Evolutionary conservation across 306 rosid species (phyloP), one percentile per base, ranked within the genome.

Genomic region (Citrullus colocynthis): DNA sequence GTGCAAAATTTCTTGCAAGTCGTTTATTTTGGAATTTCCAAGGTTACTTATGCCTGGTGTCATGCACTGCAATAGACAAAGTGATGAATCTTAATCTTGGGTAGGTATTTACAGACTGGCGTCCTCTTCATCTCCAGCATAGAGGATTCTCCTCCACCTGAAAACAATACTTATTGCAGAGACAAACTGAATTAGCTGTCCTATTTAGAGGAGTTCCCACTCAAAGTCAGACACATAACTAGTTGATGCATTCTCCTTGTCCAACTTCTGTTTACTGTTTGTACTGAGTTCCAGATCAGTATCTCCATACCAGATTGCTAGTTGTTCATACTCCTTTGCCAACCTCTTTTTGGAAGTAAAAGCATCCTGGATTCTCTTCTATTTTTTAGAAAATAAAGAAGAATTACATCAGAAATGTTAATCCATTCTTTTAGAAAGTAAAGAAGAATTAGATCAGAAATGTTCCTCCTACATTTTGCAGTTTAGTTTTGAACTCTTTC

Each of bases 301-400:
- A 52, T 91, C 97, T 69, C 97, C 99, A 57, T 83, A 89, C 97
- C 97, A 95, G 82, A 92, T 86, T 37, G 93, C 95, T 28, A 95
- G 90, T 82, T 85, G 93, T 80, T 95, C 91, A 41, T 95, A 92
- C 82, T 92, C 97, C 88, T 88, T 91, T 59, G 82, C 87, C 85
- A 88, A 77, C 85, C 88, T 88, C 91, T 83, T 95, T 85, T 84
- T 92, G 2, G 93, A 85, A 83, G 88, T 21, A 82, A 95, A 84
- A 48, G 90, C 94, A 78, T 89, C 97, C 79, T 65, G 87, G 79
- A 95, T 89, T 86, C 82, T 87, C 87, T 86, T 84, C 98, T 95
- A 42, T 80, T 64, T 80, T 73, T 74, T 45, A 16, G 55, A 76
- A 72, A 56, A 75, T 16, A 8, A 62, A 78, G 60, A 54, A 75